phyloP scores from a whole-genome alignment of 164 flowering plant genomes.

The Euptelea pleiosperma region DNA sequence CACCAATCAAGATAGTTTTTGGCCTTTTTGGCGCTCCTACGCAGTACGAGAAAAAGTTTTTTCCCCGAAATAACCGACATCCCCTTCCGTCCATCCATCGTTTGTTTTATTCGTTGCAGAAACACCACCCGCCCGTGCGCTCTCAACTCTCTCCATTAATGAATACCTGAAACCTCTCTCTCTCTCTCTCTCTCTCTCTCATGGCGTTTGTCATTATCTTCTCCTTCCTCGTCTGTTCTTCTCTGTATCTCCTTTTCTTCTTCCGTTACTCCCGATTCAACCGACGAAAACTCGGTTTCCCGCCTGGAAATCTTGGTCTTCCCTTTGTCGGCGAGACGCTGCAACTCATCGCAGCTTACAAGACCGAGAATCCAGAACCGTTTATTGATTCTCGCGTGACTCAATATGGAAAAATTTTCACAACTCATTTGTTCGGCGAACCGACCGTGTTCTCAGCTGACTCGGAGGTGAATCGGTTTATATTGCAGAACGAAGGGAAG shows the following conservation, averaged over 20 bases:
- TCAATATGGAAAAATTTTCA: slow-evolving; percentile 67
- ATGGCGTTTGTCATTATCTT: slow-evolving; percentile 6
- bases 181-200: too few relatives aligned
- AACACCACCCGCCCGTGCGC: too few relatives aligned
- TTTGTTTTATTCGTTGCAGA: too few relatives aligned
- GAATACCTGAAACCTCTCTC: slow-evolving; percentile 6
- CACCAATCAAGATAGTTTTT: too few relatives aligned
- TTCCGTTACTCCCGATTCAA: slow-evolving; percentile 23
- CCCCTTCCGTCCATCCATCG: too few relatives aligned
- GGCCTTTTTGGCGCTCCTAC: too few relatives aligned
- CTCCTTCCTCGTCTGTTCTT: slow-evolving; percentile 5
- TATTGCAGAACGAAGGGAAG: slow-evolving; percentile 87
- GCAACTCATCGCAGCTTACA: slow-evolving; percentile 86
- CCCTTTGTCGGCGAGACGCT: slow-evolving; percentile 90
- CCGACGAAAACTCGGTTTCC: slow-evolving; percentile 39
- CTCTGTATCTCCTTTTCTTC: slow-evolving; percentile 18
- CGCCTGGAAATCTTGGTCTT: slow-evolving; percentile 72
- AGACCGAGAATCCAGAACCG: slow-evolving; percentile 86
- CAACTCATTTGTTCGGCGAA: slow-evolving; percentile 90
- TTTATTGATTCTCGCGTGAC: slow-evolving; percentile 71
- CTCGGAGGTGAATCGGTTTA: slow-evolving; percentile 79
- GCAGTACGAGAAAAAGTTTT: too few relatives aligned
- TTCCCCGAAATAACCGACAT: too few relatives aligned
- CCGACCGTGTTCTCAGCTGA: slow-evolving; percentile 87
- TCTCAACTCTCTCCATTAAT: too few relatives aligned